Evolutionary conservation across 1,284 basidiomycete genomes (phyloP), one percentile per base, ranked within the genome.

Genomic region (Phellopilus nigrolimitatus): DNA sequence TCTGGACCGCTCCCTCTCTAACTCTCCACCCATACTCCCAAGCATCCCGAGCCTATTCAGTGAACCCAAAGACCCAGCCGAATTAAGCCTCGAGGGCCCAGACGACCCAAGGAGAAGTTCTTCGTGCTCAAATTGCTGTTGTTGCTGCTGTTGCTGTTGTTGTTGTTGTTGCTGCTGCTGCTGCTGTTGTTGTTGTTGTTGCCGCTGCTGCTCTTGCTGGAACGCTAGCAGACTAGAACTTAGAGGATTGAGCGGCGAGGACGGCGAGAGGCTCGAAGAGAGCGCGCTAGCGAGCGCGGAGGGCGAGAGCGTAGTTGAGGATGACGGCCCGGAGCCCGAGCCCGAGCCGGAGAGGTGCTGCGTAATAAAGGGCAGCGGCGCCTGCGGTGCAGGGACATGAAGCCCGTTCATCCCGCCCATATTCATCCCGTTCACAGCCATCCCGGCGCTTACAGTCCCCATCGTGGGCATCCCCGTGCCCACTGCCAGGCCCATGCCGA

Each of bases 331-430:
- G n/a, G n/a, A n/a, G n/a, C n/a, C 34, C 3, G 46, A 8, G 13
- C 45, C 45, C 3, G 28, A 15, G 27, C 17, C 46, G 12, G 52
- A 42, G 10, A 46, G n/a, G 27, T 48, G 38, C 25, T 47, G 52
- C n/a, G 52, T 9, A 10, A 49, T 19, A 13, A 37, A 38, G 22
- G 37, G 21, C n/a, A 42, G 24, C 15, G 38, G 33, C 6, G 52
- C 21, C n/a, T 49, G 52, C 9, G 52, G 52, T 13, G 46, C 33
- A 15, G 52, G 52, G 13, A 53, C 46, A 13, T 53, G 47, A 25
- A 53, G 7, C 1, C 50, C 50, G 22, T 46, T 33, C 36, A 21
- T 7, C 42, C 25, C 30, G 27, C 17, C 17, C 10, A 12, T n/a
- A n/a, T n/a, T n/a, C n/a, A n/a, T n/a, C n/a, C n/a, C n/a, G n/a